Evolutionary conservation across 805 yeast genomes (phyloP).

Genomic region (Schwanniomyces occidentalis): DNA sequence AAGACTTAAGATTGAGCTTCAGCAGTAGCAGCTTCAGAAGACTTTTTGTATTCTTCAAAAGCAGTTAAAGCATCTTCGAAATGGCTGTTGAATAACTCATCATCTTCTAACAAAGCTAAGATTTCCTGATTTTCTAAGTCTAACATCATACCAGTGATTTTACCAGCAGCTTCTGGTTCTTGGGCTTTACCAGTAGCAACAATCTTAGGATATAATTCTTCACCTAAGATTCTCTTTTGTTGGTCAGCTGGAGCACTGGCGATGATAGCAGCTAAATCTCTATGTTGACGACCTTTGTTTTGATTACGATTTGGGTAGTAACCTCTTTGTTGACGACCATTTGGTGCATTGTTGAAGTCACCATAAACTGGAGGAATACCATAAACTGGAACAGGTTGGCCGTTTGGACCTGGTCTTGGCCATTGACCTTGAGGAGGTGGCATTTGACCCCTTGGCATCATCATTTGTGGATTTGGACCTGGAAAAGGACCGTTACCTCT

Average conservation of each 20-base stretch:
- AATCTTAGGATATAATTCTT: conserved; percentile 92
- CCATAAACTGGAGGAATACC: conserved; percentile 78
- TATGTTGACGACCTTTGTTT: conserved; percentile 44
- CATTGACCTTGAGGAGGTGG: conserved; percentile 69
- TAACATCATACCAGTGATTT: conserved; percentile 98
- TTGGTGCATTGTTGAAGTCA: conserved; percentile 49
- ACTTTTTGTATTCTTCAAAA: conserved; percentile 84
- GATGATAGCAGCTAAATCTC: conserved; percentile 60
- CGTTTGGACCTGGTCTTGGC: conserved; percentile 76
- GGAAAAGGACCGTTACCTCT: conserved; percentile 78
- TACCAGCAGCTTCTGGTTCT: conserved; percentile 95
- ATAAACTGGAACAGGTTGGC: conserved; percentile 82
- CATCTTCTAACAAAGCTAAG: conserved; percentile 84
- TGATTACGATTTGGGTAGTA: conserved; percentile 49
- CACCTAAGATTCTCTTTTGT: conserved; percentile 97
- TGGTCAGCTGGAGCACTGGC: conserved; percentile 77
- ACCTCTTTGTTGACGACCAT: conserved; percentile 59
- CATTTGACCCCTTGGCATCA: conserved; percentile 70
- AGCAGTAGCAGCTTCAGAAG: conserved; percentile 34
- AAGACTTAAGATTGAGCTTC: conserved; percentile 13
- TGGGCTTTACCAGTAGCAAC: conserved; percentile 82
- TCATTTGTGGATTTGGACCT: conserved; percentile 78
- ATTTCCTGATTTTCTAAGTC: conserved; percentile 93
- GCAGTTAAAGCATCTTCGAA: conserved; percentile 94
- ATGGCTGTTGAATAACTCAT: conserved; percentile 83